Evolutionary conservation across 257 asterid species (phyloP), one percentile per base, ranked within the genome.

Genomic region (Haberlea rhodopensis): DNA sequence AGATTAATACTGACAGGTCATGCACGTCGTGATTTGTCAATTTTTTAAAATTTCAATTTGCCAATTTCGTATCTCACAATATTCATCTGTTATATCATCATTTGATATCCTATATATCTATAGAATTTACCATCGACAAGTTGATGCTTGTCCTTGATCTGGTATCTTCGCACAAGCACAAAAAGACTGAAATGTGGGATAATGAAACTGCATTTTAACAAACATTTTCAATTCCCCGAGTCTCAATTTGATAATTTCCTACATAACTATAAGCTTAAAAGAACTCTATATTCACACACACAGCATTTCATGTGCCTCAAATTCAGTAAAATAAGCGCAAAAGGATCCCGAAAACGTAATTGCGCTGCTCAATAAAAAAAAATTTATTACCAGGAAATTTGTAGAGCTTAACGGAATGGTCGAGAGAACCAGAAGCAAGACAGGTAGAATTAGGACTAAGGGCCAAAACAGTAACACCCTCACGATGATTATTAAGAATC

Each of bases 371-470:
- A 43, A 52, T n/a, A 60, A 16, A 8, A 53, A 23, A 8, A 26
- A 43, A 20, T 21, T 27, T 56, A 27, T 70, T 80, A 88, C 98
- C 87, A 0, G 97, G 99, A 48, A 94, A 90, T 77, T 90, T 90
- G 75, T 85, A 90, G 72, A 94, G 94, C 83, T 94, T 94, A 72
- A 90, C 99, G 2, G 95, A 86, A 75, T 82, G 96, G 86, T 90
- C 97, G 43, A 90, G 40, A 59, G 99, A 90, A 18, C 95, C 99
- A 24, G 97, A 94, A 59, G 99, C 99, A 26, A 94, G 92, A 69
- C 97, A 94, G 21, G 89, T 86, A 58, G 94, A 90, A 84, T 90
- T 83, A 43, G 92, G 88, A 63, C 80, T 80, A 16, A 90, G 83
- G 54, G 86, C 87, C 82, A 90, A 62, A n/a, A 85, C 87, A 23